Evolutionary conservation across 495 filamentous ascomycete species (phyloP).

Genomic region (Aspergillus sclerotioniger): DNA sequence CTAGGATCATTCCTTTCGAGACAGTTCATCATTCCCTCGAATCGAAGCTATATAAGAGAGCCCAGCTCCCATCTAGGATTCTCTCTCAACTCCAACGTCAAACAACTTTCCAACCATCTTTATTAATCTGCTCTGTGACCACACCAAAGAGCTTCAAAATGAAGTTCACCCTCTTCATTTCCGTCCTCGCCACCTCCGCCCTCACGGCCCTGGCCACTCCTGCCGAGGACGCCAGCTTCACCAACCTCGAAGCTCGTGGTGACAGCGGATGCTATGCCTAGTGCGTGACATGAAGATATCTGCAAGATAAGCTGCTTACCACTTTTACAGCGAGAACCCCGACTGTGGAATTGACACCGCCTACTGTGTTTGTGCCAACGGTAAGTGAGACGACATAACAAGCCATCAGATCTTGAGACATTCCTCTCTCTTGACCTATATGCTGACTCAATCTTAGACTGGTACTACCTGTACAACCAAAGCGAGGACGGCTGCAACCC

Average conservation of each 20-base stretch:
- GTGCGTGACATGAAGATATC: no score
- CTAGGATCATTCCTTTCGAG: no score
- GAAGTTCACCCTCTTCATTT: neutral
- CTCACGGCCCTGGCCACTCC: neutral
- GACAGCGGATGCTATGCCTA: neutral
- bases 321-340: neutral
- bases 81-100: no score
- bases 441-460: neutral
- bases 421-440: no score
- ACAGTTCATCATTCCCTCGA: no score
- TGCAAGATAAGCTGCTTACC: neutral
- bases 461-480: neutral
- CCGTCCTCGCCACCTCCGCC: neutral
- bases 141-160: neutral
- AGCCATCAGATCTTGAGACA: neutral
- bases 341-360: neutral
- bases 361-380: neutral
- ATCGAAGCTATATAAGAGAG: no score
- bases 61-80: no score
- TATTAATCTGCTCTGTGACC: no score
- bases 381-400: neutral
- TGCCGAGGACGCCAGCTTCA: neutral
- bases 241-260: neutral
- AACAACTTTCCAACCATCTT: no score
- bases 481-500: neutral